These are phyloP conservation scores for Kwoniella pini DNA, from an alignment of 768 basidiomycete species.

Conservation along the genomic window DNA sequence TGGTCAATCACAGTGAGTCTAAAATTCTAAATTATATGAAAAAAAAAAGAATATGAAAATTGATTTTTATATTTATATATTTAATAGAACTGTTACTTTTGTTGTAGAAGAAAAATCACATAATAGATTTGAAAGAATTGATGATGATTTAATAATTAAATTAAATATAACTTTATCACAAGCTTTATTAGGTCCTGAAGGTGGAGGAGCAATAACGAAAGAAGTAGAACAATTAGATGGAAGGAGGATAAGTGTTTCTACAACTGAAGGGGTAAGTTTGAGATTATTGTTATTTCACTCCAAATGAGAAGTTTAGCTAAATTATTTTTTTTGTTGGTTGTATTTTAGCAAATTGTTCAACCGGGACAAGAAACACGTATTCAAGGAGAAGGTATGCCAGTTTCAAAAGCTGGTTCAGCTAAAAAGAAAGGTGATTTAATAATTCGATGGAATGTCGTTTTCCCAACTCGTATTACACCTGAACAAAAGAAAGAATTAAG, in stretches of 20 bases:
- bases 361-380: conserved; percentile 68
- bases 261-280: conserved; percentile 59
- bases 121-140: conserved; percentile 70
- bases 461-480: conserved; percentile 73
- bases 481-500: conserved; percentile 78
- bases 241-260: conserved; percentile 67
- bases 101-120: conserved; percentile 94
- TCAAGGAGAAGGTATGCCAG: conserved; percentile 67
- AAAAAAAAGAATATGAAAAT: too few relatives aligned
- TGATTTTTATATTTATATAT: too few relatives aligned
- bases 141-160: conserved; percentile 69
- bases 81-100: conserved; percentile 92
- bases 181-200: conserved; percentile 67
- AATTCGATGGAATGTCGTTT: conserved; percentile 74
- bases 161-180: conserved; percentile 75
- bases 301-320: too few relatives aligned
- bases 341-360: conserved; percentile 44
- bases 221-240: conserved; percentile 76
- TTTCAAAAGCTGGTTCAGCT: conserved; percentile 71
- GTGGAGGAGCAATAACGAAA: conserved; percentile 60
- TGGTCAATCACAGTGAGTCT: conserved; percentile 51
- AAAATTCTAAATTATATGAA: too few relatives aligned
- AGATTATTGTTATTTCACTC: too few relatives aligned
- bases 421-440: conserved; percentile 80
- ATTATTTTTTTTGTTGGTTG: background rate